Evolutionary conservation across 495 filamentous ascomycete genomes (phyloP), one percentile per base, ranked within the genome.

Genomic region (Bombardia bombarda): DNA sequence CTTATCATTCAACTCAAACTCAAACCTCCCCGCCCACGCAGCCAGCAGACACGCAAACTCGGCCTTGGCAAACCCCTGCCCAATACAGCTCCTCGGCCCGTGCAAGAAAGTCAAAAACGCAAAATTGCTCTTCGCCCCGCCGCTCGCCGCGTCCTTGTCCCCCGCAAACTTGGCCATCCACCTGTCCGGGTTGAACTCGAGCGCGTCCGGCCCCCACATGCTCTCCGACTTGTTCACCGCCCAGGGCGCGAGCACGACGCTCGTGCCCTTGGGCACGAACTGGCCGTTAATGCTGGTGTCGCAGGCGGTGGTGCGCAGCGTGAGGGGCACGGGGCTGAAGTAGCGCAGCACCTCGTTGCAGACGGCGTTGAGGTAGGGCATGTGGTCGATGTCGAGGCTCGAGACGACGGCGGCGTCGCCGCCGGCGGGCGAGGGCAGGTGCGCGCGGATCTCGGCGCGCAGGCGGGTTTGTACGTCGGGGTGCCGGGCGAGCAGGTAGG

Each of bases 31-130:
- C 16, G 90, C 78, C 64, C 80, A 72, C 3, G 75, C 73, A 39
- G 87, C 90, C 37, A 98, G 46, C 50, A 95, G 62, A 54, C 79
- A 87, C 7, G 84, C 85, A 58, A 93, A 85, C 69, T 96, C 92
- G 0, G 79, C 70, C 61, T 79, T 84, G 0, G 89, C 84, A 64
- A 98, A 98, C 2, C 71, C 70, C 60, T 69, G 66, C 5, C 80
- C 79, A 38, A 83, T 82, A 51, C 79, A 83, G 31, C 70, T 75
- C 38, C 79, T 53, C 3, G 78, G 71, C 0, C 79, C 79, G 44
- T 78, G 76, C 21, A 80, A 54, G 47, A 82, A 82, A 0, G 78
- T 80, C 57, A 83, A 52, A 53, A 80, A 77, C 23, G 66, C 68
- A 37, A 70, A 80, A 46, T 82, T 79, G 60, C 74, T 80, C 7